These are phyloP conservation scores for Kazachstania taianensis DNA, from an alignment of 805 yeast genomes.

Conservation along the genomic window DNA sequence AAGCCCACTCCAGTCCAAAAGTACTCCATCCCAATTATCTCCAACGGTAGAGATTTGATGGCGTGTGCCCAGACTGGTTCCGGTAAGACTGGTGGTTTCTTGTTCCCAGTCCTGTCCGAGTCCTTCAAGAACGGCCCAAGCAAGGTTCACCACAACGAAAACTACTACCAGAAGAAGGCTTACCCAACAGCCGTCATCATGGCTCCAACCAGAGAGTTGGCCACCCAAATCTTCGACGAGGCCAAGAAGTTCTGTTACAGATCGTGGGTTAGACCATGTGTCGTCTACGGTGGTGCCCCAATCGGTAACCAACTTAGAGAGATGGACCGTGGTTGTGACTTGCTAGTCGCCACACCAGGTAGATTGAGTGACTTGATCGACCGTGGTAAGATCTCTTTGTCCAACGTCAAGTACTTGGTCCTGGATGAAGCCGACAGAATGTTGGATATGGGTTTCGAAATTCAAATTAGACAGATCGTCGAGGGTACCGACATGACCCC, in stretches of 20 bases:
- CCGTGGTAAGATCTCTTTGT: constrained; percentile 85
- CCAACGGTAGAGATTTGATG: constrained; percentile 85
- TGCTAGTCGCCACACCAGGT: constrained; percentile 98
- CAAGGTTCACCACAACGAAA: constrained; percentile 34
- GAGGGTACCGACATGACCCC: constrained; percentile 97
- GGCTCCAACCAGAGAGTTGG: constrained; percentile 99
- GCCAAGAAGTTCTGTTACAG: constrained; percentile 92
- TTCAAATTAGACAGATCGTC: constrained; percentile 96
- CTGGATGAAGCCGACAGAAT: constrained; percentile 99
- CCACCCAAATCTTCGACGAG: constrained; percentile 92
- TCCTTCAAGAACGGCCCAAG: constrained; percentile 85
- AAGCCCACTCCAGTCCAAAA: constrained; percentile 96
- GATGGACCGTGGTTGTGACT: constrained; percentile 87
- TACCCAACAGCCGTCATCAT: constrained; percentile 89
- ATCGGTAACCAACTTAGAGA: constrained; percentile 78
- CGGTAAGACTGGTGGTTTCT: constrained; percentile 99
- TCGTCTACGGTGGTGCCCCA: constrained; percentile 98
- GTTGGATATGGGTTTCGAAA: constrained; percentile 99
- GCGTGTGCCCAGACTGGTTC: constrained; percentile 99
- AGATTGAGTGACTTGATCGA: constrained; percentile 92
- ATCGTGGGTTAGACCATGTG: constrained; percentile 96
- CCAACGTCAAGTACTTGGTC: constrained; percentile 85
- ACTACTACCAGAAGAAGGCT: constrained; percentile 59
- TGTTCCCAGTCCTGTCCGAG: constrained; percentile 93
- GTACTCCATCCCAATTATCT: constrained; percentile 86